Conservation (phyloP, 2,329 filamentous ascomycete genomes). For the Talaromyces marneffei region DNA sequence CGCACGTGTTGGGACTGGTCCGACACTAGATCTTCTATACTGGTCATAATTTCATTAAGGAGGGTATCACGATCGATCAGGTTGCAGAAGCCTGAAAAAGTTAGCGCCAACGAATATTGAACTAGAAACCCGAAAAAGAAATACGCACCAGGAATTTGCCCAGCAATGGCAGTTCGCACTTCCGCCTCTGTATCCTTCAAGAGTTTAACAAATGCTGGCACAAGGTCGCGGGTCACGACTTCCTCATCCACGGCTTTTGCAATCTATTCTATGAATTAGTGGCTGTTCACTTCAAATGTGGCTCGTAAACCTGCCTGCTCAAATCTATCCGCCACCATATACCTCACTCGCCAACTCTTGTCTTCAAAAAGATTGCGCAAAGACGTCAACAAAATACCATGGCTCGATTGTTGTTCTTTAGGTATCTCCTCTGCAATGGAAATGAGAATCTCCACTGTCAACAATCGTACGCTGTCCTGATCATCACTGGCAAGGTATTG, state of each 20-base stretch:
- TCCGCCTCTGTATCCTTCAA: slow-evolving; percentile 97
- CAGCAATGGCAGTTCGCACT: slow-evolving; percentile 91
- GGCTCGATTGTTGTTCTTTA: slow-evolving; percentile 95
- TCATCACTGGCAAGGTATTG: slow-evolving; percentile 94
- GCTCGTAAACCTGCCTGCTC: slow-evolving; percentile 63
- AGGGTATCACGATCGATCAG: slow-evolving; percentile 82
- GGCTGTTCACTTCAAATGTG: not conserved
- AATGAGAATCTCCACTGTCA: slow-evolving; percentile 95
- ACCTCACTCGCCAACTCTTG: slow-evolving; percentile 98
- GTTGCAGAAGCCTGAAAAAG: slow-evolving; percentile 69
- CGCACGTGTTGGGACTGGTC: slow-evolving; percentile 96
- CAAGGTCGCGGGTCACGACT: slow-evolving; percentile 86
- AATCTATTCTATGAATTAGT: slow-evolving; percentile 55
- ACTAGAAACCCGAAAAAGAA: not conserved
- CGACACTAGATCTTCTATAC: slow-evolving; percentile 90
- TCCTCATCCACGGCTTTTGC: slow-evolving; percentile 98
- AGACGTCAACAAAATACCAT: slow-evolving; percentile 85
- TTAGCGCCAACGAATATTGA: slow-evolving; percentile 18
- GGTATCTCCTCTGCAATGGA: slow-evolving; percentile 95
- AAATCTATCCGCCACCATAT: slow-evolving; percentile 98
- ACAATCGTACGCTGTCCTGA: slow-evolving; percentile 90
- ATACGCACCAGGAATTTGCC: slow-evolving; percentile 75
- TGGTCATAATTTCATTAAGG: slow-evolving; percentile 93
- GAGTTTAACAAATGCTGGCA: slow-evolving; percentile 94
- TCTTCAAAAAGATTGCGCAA: slow-evolving; percentile 93